Conservation (phyloP, 2,329 filamentous ascomycete genomes). For the Colletotrichum tofieldiae region DNA sequence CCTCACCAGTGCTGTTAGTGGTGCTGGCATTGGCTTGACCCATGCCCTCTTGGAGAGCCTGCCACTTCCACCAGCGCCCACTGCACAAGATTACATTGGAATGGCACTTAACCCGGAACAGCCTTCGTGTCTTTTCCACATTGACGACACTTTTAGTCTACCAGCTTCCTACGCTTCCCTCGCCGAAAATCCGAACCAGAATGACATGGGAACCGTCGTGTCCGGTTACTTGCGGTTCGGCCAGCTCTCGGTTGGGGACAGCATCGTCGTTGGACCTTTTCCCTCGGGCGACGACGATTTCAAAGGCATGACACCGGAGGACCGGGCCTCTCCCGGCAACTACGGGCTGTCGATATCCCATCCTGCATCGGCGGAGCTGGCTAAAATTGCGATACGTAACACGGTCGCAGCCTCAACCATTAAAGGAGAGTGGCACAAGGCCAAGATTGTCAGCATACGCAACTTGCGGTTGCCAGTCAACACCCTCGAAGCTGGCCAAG, state of each 20-base stretch:
- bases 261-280: constrained; percentile 85
- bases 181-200: constrained; percentile 54
- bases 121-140: constrained; percentile 82
- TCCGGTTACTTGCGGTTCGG: constrained; percentile 90
- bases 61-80: constrained; percentile 75
- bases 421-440: constrained; percentile 83
- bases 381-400: constrained; percentile 67
- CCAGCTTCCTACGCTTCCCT: constrained; percentile 73
- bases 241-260: constrained; percentile 82
- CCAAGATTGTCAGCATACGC: constrained; percentile 87
- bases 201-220: constrained; percentile 78
- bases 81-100: constrained; percentile 69
- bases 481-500: constrained; percentile 83
- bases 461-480: constrained; percentile 89
- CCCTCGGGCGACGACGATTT: constrained; percentile 68
- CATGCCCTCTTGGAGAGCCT: constrained; percentile 86
- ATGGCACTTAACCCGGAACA: constrained; percentile 71
- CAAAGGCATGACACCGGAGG: constrained; percentile 59
- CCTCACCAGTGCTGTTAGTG: constrained; percentile 88
- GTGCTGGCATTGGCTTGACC: constrained; percentile 83
- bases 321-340: constrained; percentile 63
- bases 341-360: constrained; percentile 69
- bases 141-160: constrained; percentile 91
- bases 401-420: constrained; percentile 66
- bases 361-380: constrained; percentile 68